phyloP scores from a whole-genome alignment of 352 stramenopile species.

The Globisporangium perplexum region DNA sequence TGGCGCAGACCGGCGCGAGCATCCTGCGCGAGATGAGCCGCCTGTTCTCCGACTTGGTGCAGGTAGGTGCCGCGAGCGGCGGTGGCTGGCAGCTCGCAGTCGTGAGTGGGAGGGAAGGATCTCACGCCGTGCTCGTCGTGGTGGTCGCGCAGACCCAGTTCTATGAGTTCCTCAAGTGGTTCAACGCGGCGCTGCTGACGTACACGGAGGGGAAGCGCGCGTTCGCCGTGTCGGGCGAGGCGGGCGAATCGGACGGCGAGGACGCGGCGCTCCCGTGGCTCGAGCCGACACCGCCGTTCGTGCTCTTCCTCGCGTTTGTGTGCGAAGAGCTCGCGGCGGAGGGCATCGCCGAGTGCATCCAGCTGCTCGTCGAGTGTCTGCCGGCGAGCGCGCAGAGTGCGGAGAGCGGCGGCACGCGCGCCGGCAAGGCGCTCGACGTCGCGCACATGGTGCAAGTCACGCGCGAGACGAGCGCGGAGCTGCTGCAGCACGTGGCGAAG shows the following conservation, averaged over 20 bases:
- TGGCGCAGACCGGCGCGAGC: conserved; percentile 57
- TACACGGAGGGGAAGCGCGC: conserved; percentile 71
- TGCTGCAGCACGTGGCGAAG: conserved; percentile 60
- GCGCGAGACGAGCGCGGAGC: conserved; percentile 43
- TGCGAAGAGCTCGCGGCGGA: conserved; percentile 56
- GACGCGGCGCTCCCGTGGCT: conserved; percentile 50
- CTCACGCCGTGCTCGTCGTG: too few relatives aligned
- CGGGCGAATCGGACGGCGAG: conserved; percentile 6
- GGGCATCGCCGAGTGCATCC: conserved; percentile 66
- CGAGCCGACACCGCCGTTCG: conserved; percentile 54
- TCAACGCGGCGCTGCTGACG: conserved; percentile 50
- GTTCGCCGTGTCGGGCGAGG: conserved; percentile 17
- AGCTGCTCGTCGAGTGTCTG: conserved; percentile 66
- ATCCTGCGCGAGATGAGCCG: conserved; percentile 68
- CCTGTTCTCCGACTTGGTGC: conserved; percentile 73
- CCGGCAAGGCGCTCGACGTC: conserved; percentile 33
- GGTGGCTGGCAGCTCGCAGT: too few relatives aligned
- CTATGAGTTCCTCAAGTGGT: conserved; percentile 80
- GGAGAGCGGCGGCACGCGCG: not conserved
- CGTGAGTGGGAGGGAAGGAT: too few relatives aligned
- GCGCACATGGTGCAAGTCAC: conserved; percentile 76
- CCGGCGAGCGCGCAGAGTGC: conserved; percentile 16
- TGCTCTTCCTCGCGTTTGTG: conserved; percentile 67
- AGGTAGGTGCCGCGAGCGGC: conserved; percentile 19
- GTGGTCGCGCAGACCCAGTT: conserved; percentile 55